Evolutionary conservation across 768 basidiomycete species (phyloP), one percentile per base, ranked within the genome.

Genomic region (Trametes cinnabarina): DNA sequence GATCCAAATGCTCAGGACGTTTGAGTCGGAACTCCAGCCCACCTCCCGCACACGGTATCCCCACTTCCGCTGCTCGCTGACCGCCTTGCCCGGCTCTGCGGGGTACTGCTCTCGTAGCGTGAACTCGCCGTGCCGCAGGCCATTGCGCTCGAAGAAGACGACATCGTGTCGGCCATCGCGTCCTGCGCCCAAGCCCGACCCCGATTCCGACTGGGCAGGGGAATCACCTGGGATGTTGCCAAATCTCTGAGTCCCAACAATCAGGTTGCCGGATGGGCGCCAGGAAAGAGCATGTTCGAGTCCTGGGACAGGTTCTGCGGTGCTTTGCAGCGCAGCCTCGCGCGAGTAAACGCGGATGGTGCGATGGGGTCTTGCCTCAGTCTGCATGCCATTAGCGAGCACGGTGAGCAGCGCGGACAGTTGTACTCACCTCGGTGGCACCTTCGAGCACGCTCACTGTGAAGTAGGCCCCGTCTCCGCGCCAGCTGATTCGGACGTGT

Each of bases 121-220:
- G 69, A 97, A 98, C 54, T 97, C 94, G 4, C 94, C 92, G 65
- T 97, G 91, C 58, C 94, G 74, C 58, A 99, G 72, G 1, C 97
- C 97, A 71, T 99, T 99, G 63, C 93, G 78, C 75, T 99, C 97
- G 58, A 96, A 94, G 73, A 98, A 96, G 0, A 98, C 85, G 7
- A 98, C 77, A 64, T 96, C 92, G 66, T 96, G 88, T 56, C 81
- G 77, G 19, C 82, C 87, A 51, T 81, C 84, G 62, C 78, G 84
- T 8, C 85, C 89, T 23, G 77, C 60, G 4, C 61, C 64, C 15
- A 65, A 49, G 1, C 64, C 64, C 19, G 53, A 47, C 0, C 54
- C 59, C 4, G 51, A 26, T 14, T 42, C 55, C 3, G 44, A 30
- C 20, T 41, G 14, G 34, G 32, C 28, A 1, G 20, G 30, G 19